Evolutionary conservation across 108 stramenopile species (phyloP), one percentile per base, ranked within the genome.

Genomic region (Skeletonema menzelii): DNA sequence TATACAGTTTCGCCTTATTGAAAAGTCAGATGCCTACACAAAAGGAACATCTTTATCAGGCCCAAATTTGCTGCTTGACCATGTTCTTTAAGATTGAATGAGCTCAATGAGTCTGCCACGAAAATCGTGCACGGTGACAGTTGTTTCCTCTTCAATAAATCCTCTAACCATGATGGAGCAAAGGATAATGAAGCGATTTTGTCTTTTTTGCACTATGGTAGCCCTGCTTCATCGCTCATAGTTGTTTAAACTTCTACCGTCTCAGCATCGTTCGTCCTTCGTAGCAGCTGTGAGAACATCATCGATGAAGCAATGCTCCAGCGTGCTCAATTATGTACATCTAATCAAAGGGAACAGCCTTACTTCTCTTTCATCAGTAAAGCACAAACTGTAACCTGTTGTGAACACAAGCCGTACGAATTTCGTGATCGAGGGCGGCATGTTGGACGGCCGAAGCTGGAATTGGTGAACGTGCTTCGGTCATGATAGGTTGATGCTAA

Each of bases 291-390:
- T 17, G n/a, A 75, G 30, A 17, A 75, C 67, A 13, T 60, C 59
- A 7, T 24, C 57, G 58, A 69, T 60, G 67, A 56, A 69, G 68
- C 56, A 58, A 35, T 56, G 56, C 56, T 5, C 67, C 67, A 24
- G 67, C 67, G 8, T 56, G 68, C 56, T 79, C 77, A 30, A 34
- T 55, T n/a, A n/a, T n/a, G n/a, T 15, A 79, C 42, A 66, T 79
- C 72, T 73, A 73, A 22, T 79, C 72, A 67, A 71, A 79, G 8
- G 77, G 77, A 4, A 79, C 72, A n/a, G 77, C 73, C 56, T 79
- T 79, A 65, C 61, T 64, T 15, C 42, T 30, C 53, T 40, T 71
- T 17, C 57, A 66, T 79, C 77, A 19, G 37, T 30, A 28, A 72
- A 79, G 30, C 30, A 17, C 28, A 73, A 27, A 6, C 77, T 47